Evolutionary conservation across 768 basidiomycete species (phyloP).

Genomic region (Clavulina sp.): DNA sequence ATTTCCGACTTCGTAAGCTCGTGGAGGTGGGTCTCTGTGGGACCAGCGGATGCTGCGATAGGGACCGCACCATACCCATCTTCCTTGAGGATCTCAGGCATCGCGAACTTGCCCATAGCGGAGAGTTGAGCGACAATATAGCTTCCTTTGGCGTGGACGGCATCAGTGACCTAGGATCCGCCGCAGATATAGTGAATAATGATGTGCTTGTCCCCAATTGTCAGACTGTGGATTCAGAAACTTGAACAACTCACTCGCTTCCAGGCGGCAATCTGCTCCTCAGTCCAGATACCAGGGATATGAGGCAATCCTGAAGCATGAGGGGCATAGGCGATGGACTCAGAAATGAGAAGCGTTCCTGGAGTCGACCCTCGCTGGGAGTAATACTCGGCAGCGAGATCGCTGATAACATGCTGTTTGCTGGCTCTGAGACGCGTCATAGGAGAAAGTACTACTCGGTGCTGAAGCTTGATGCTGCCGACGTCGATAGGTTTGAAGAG

Average conservation of each 20-base stretch:
- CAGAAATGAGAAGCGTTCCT: slow-evolving; percentile 37
- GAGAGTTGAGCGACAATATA: slow-evolving; percentile 21
- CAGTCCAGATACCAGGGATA: slow-evolving; percentile 48
- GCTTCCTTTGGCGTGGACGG: slow-evolving; percentile 18
- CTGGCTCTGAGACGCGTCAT: slow-evolving; percentile 30
- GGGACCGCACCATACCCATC: slow-evolving; percentile 7
- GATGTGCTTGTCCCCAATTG: neutral
- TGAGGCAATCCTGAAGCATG: slow-evolving; percentile 14
- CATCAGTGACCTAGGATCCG: slow-evolving; percentile 13
- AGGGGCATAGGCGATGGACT: slow-evolving; percentile 35
- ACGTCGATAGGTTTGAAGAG: slow-evolving; percentile 21
- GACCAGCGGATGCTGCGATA: neutral
- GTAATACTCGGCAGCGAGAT: slow-evolving; percentile 7
- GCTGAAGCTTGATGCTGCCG: slow-evolving; percentile 19
- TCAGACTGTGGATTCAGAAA: slow-evolving; percentile 4
- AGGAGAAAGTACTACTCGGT: slow-evolving; percentile 39
- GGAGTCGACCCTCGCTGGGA: slow-evolving; percentile 18
- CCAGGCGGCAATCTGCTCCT: slow-evolving; percentile 41
- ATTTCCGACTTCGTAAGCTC: slow-evolving; percentile 16
- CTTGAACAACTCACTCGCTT: slow-evolving; percentile 23
- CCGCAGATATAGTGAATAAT: too few species aligned
- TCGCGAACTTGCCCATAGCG: slow-evolving; percentile 18
- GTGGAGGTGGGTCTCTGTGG: neutral
- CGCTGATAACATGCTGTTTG: slow-evolving; percentile 10
- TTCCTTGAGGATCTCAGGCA: neutral